A percentile compares a stretch with the other conserved stretches of the same genome.
Evolutionary conservation across 805 yeast genomes (phyloP).

Genomic region (Dipodascus albidus): DNA sequence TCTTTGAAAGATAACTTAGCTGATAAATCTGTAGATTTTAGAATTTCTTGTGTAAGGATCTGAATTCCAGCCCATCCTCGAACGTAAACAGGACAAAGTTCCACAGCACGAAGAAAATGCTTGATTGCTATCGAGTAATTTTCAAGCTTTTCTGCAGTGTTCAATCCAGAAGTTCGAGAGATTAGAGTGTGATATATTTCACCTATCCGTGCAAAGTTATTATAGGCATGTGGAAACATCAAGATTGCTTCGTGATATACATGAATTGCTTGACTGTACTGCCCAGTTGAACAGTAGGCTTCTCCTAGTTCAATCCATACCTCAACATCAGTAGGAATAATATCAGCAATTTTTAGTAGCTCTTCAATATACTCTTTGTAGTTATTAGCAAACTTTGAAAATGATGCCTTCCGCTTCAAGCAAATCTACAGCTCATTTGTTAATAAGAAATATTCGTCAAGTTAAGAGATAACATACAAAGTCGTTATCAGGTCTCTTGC

Average conservation of each 20-base stretch:
- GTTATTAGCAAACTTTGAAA: constrained; percentile 19
- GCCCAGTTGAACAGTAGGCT: constrained; percentile 48
- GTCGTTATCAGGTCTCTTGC: constrained; percentile 22
- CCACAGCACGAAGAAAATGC: constrained; percentile 60
- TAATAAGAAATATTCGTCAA: neutral
- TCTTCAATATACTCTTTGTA: constrained; percentile 39
- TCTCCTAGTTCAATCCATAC: constrained; percentile 71
- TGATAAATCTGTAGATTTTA: constrained; percentile 11
- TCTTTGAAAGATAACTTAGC: constrained; percentile 13
- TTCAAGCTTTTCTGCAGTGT: constrained; percentile 7
- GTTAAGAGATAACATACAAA: constrained; percentile 7
- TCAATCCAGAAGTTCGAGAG: constrained; percentile 13
- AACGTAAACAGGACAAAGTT: constrained; percentile 55
- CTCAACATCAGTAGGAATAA: constrained; percentile 63
- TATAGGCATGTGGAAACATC: constrained; percentile 58
- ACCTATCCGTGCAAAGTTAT: constrained; percentile 54
- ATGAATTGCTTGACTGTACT: constrained; percentile 49
- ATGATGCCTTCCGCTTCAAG: constrained; percentile 24
- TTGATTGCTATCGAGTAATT: constrained; percentile 23
- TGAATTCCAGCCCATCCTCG: constrained; percentile 69
- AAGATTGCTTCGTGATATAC: constrained; percentile 61
- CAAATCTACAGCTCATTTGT: constrained; percentile 5
- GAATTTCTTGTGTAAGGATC: constrained; percentile 25
- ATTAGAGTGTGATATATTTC: constrained; percentile 26
- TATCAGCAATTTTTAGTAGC: constrained; percentile 43